Conservation (phyloP, 108 stramenopile species). For the Cyclotella choctawhatcheeana region DNA sequence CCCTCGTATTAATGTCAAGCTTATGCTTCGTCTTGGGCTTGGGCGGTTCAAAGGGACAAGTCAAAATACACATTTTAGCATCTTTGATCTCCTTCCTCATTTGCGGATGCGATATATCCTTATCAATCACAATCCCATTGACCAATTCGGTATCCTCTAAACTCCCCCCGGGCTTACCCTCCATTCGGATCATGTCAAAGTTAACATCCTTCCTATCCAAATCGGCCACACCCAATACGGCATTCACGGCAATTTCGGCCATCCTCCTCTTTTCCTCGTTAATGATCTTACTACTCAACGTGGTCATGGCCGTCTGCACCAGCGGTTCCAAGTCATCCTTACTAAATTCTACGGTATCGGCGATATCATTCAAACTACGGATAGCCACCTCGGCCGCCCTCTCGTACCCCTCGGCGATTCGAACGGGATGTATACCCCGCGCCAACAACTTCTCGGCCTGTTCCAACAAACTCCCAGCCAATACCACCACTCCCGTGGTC, state of each 20-base stretch:
- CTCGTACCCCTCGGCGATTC: slow-evolving; percentile 98
- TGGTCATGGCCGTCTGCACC: slow-evolving; percentile 96
- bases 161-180: slow-evolving; percentile 98
- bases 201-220: slow-evolving; percentile 97
- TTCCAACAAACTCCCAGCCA: slow-evolving; percentile 97
- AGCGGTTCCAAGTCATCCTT: slow-evolving; percentile 89
- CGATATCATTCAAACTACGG: slow-evolving; percentile 81
- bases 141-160: slow-evolving; percentile 98
- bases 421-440: slow-evolving; percentile 96
- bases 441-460: slow-evolving; percentile 95
- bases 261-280: slow-evolving; percentile 95
- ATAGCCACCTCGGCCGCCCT: slow-evolving; percentile 94
- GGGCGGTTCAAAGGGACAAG: slow-evolving; percentile 99
- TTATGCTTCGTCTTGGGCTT: slow-evolving; percentile 99
- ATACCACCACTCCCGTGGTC: slow-evolving; percentile 98
- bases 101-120: slow-evolving; percentile 98
- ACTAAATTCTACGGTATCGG: slow-evolving; percentile 88
- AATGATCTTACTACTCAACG: slow-evolving; percentile 96
- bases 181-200: slow-evolving; percentile 99
- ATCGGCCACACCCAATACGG: slow-evolving; percentile 96
- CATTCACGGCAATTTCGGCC: slow-evolving; percentile 96
- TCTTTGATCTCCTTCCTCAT: slow-evolving; percentile 93
- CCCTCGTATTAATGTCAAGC: slow-evolving; percentile 96
- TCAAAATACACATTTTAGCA: slow-evolving; percentile 96
- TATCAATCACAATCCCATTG: slow-evolving; percentile 97